These are phyloP conservation scores for Chytridium lagenaria DNA, from an alignment of 371 early-diverging fungal genomes.

Conservation along the genomic window DNA sequence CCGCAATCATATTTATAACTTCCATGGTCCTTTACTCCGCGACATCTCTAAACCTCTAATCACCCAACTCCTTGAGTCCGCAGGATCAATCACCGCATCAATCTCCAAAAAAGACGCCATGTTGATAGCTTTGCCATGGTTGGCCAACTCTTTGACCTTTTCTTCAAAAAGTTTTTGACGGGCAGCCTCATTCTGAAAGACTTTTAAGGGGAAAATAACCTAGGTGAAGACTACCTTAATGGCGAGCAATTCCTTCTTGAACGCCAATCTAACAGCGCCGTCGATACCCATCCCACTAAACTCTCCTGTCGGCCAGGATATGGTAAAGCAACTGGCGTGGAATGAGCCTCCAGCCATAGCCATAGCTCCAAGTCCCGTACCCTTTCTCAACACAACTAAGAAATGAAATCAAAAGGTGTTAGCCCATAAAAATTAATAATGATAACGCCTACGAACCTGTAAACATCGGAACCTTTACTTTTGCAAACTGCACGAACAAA, in stretches of 20 bases:
- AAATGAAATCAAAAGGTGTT: too few relatives aligned
- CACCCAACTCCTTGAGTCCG: constrained; percentile 40
- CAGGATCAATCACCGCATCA: constrained; percentile 43
- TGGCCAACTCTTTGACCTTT: constrained; percentile 22
- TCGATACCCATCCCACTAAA: constrained; percentile 42
- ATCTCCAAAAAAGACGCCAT: constrained; percentile 28
- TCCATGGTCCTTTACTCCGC: background rate
- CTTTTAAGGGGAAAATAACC: background rate
- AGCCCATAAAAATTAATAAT: background rate
- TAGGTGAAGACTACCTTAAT: constrained; percentile 15
- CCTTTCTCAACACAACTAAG: constrained; percentile 30
- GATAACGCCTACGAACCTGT: constrained; percentile 11
- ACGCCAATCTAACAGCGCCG: constrained; percentile 40
- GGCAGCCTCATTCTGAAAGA: constrained; percentile 4
- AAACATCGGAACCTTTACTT: constrained; percentile 19
- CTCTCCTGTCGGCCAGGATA: constrained; percentile 40
- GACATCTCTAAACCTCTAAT: constrained; percentile 16
- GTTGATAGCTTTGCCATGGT: constrained; percentile 32
- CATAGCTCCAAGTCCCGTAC: constrained; percentile 35
- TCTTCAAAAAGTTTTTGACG: constrained; percentile 11
- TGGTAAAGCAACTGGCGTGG: constrained; percentile 12
- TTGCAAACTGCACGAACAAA: constrained; percentile 21
- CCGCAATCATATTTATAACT: constrained; percentile 10
- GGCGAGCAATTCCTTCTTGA: constrained; percentile 33
- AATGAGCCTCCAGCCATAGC: constrained; percentile 38